A percentile compares a stretch with the other conserved stretches of the same genome.
Conservation (phyloP, 176 grass and related monocot genomes). For the Hordeum marinum region DNA sequence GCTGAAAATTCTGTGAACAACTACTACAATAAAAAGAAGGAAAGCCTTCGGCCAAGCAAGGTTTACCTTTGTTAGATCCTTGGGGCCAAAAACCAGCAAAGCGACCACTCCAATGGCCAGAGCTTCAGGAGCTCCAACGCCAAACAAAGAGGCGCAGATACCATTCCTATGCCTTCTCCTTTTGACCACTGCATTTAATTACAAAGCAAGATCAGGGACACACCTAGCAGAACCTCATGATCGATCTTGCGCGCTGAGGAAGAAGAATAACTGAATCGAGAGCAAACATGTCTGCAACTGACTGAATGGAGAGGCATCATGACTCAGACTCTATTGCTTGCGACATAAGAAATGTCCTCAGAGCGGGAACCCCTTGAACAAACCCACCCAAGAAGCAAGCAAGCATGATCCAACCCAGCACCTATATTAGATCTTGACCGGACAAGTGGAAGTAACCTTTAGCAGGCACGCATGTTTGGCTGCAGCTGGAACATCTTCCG, state of each 20-base stretch:
- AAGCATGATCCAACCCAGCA: neutral
- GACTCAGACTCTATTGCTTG: neutral
- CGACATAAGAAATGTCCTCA: neutral
- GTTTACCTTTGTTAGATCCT: conserved; percentile 91
- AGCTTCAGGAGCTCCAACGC: conserved; percentile 87
- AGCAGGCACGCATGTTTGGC: neutral
- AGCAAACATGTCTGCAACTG: neutral
- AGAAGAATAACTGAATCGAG: neutral
- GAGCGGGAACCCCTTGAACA: neutral
- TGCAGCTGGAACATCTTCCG: too few relatives aligned
- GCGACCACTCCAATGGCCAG: conserved; percentile 95
- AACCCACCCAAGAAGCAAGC: neutral
- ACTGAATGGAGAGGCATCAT: neutral
- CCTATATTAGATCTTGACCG: neutral
- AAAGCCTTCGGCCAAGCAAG: neutral
- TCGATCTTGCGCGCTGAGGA: neutral
- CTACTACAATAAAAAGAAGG: neutral
- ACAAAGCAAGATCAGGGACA: neutral
- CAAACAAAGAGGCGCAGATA: conserved; percentile 86
- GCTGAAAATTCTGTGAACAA: neutral
- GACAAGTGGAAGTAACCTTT: neutral
- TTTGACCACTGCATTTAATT: conserved; percentile 44
- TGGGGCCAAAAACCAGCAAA: conserved; percentile 88
- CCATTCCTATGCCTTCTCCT: conserved; percentile 36
- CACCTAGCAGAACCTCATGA: neutral